Evolutionary conservation across 2,329 filamentous ascomycete species (phyloP).

Genomic region (Ophiocordyceps camponoti-rufipedis): DNA sequence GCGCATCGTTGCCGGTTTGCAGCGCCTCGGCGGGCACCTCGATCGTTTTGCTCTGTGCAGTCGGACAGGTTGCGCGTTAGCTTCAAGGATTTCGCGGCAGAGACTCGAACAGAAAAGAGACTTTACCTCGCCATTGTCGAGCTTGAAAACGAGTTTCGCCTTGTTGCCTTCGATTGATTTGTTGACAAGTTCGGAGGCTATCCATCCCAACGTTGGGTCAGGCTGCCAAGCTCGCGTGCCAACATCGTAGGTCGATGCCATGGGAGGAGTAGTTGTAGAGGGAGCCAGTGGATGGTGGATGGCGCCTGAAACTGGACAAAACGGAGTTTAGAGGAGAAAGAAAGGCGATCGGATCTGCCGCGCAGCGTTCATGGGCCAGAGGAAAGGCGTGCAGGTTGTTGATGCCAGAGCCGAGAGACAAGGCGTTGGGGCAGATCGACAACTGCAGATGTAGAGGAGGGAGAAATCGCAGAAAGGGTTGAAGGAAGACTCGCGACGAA

Average conservation of each 20-base stretch:
- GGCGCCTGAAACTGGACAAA: slow-evolving; percentile 1
- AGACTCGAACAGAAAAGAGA: background rate
- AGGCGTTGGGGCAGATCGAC: too few species aligned
- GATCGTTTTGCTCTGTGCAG: slow-evolving; percentile 52
- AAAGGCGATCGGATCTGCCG: background rate
- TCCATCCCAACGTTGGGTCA: slow-evolving; percentile 88
- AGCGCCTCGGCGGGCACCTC: slow-evolving; percentile 62
- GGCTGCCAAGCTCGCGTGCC: slow-evolving; percentile 98
- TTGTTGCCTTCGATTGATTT: slow-evolving; percentile 75
- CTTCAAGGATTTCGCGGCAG: background rate
- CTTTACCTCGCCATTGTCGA: slow-evolving; percentile 84
- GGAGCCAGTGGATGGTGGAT: slow-evolving; percentile 1
- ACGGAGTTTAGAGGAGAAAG: background rate
- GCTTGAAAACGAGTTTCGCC: slow-evolving; percentile 68
- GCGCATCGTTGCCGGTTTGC: slow-evolving; percentile 56
- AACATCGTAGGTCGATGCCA: slow-evolving; percentile 92
- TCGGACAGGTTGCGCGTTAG: background rate
- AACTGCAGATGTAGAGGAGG: background rate
- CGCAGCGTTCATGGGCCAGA: background rate
- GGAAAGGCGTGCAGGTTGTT: background rate
- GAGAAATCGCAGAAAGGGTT: background rate
- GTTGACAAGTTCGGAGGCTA: slow-evolving; percentile 83
- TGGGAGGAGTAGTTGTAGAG: slow-evolving; percentile 19
- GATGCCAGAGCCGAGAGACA: background rate
- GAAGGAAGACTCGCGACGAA: background rate